Evolutionary conservation across 768 basidiomycete genomes (phyloP).

Genomic region (Tulasnella sp.): DNA sequence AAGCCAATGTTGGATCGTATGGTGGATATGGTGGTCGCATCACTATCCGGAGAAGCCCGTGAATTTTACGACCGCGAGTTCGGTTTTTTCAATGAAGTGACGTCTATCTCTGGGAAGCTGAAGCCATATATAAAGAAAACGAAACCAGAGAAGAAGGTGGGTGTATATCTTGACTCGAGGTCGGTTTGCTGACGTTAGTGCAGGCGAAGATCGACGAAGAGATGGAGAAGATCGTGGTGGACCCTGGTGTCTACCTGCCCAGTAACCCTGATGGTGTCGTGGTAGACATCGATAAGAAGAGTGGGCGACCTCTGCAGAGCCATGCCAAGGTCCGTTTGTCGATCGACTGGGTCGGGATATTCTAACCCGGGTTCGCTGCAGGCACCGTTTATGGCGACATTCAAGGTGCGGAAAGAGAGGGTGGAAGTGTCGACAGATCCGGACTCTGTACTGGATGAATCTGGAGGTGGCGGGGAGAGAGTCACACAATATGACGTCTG

Average conservation of each 20-base stretch:
- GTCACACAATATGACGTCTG: slow-evolving; percentile 66
- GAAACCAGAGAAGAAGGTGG: slow-evolving; percentile 92
- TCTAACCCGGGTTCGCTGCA: slow-evolving; percentile 24
- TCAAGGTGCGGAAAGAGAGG: slow-evolving; percentile 88
- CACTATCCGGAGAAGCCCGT: slow-evolving; percentile 78
- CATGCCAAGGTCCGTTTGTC: slow-evolving; percentile 70
- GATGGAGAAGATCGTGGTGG: slow-evolving; percentile 90
- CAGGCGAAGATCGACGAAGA: slow-evolving; percentile 99
- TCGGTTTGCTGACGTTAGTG: background rate
- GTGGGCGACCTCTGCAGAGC: slow-evolving; percentile 89
- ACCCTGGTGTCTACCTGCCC: slow-evolving; percentile 92
- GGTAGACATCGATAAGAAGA: slow-evolving; percentile 94
- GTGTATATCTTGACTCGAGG: background rate
- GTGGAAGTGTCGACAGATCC: slow-evolving; percentile 55
- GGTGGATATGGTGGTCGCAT: slow-evolving; percentile 64
- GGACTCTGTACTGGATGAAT: slow-evolving; percentile 33
- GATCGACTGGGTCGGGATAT: too few species aligned
- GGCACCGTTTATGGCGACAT: slow-evolving; percentile 99
- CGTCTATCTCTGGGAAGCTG: slow-evolving; percentile 94
- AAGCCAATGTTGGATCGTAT: slow-evolving; percentile 89
- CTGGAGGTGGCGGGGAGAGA: slow-evolving; percentile 37
- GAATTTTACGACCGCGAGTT: slow-evolving; percentile 93
- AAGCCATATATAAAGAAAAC: slow-evolving; percentile 92
- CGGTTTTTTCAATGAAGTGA: slow-evolving; percentile 88
- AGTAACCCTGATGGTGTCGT: slow-evolving; percentile 96